Base-by-base conservation (phyloP, 2,329 filamentous ascomycete species). In the Fusarium sp. region DNA sequence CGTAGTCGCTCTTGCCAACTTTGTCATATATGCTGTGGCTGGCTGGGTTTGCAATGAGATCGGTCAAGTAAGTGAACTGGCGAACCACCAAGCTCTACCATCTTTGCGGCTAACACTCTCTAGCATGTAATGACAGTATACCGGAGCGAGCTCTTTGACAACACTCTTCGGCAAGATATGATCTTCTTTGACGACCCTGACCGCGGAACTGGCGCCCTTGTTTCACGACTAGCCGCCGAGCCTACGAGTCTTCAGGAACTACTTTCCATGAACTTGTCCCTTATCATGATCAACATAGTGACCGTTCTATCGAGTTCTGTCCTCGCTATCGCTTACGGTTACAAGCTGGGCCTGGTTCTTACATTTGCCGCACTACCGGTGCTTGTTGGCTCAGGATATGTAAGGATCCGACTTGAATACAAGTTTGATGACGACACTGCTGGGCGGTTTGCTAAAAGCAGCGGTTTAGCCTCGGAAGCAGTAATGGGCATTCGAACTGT, bases 111-210 rank as follows among this genome's bases (percentile, higher is more conserved):
- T 67, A 18, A 61, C 18, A 12, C 7, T 4, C 11, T 4, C 15
- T 10, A 78, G 73, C 56, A 77, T 26, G 62, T 80, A 28, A 78
- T 79, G 70, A 75, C 70, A 13, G 67, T 70, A 9, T 82, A 81
- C 37, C 79, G 81, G 3, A 62, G 70, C 10, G 79, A 82, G 46
- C 72, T 81, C n/a, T 82, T 89, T 57, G 78, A 82, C 46, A 85
- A 83, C 49, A 83, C 86, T 2, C 78, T 89, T 8, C 80, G 82
- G 20, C 86, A 89, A 70, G 84, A 88, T 62, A 85, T 89, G 74
- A 65, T 78, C 12, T 83, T 83, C 70, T 83, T 83, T 61, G 81
- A 83, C 65, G 61, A 76, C 10, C 73, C 77, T 0, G 72, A 76
- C 7, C 79, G 82, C 37, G 75, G 75, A 42, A 80, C 80, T 3